Conservation (phyloP, 805 yeast genomes). For the Suhomyces vadensis region DNA sequence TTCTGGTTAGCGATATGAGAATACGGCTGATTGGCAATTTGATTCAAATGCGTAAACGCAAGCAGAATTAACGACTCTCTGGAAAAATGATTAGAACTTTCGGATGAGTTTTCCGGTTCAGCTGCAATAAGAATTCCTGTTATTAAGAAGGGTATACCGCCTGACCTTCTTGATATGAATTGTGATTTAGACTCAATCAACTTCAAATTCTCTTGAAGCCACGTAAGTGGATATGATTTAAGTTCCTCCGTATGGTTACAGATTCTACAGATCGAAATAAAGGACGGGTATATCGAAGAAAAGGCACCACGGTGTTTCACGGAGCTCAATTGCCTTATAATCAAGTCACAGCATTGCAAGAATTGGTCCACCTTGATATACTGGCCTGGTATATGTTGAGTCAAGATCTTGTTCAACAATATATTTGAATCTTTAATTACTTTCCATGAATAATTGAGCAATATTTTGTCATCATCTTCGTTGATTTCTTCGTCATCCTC, state of each 20-base stretch:
- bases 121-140: slow-evolving; percentile 68
- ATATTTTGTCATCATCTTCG: slow-evolving; percentile 43
- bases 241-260: slow-evolving; percentile 40
- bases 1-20: slow-evolving; percentile 50
- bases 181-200: slow-evolving; percentile 59
- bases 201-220: slow-evolving; percentile 61
- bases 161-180: slow-evolving; percentile 83
- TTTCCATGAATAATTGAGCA: slow-evolving; percentile 78
- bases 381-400: slow-evolving; percentile 10
- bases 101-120: slow-evolving; percentile 12
- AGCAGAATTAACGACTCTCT: slow-evolving; percentile 35
- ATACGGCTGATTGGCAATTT: slow-evolving; percentile 55
- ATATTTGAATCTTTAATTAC: slow-evolving; percentile 73
- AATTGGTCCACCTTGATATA: slow-evolving; percentile 26
- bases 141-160: slow-evolving; percentile 82
- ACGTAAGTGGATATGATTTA: slow-evolving; percentile 45
- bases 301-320: slow-evolving; percentile 92
- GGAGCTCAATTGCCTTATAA: slow-evolving; percentile 66
- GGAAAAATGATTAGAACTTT: neutral
- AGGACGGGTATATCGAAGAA: slow-evolving; percentile 82
- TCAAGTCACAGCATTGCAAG: slow-evolving; percentile 49
- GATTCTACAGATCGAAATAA: slow-evolving; percentile 61
- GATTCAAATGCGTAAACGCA: slow-evolving; percentile 54
- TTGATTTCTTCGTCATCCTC: slow-evolving; percentile 40
- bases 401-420: slow-evolving; percentile 50